Evolutionary conservation across 306 rosid genomes (phyloP).

Genomic region (Pterocarpus santalinus): DNA sequence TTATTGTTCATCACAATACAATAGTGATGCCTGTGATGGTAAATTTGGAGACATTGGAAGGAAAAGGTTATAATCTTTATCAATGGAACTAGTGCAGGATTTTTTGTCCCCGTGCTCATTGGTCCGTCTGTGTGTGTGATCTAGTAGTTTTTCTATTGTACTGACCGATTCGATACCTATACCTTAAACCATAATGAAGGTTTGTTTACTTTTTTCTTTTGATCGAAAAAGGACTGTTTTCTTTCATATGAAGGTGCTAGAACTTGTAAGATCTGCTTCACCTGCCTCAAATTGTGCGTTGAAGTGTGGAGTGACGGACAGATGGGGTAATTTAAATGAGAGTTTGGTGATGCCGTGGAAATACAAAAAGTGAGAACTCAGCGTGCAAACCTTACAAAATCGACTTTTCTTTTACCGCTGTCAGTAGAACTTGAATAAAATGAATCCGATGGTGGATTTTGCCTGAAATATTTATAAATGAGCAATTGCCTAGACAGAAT

Average conservation of each 20-base stretch:
- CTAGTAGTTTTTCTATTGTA: conserved; percentile 38
- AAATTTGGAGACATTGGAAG: conserved; percentile 36
- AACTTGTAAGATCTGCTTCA: not conserved
- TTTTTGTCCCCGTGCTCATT: not conserved
- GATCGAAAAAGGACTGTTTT: not conserved
- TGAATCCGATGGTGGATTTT: not conserved
- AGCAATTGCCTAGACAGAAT: not conserved
- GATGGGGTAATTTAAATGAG: not conserved
- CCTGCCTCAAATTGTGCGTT: not conserved
- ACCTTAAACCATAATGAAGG: conserved; percentile 23
- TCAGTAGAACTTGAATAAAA: not conserved
- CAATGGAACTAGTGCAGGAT: conserved; percentile 18
- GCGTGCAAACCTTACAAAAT: not conserved
- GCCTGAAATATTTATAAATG: not conserved
- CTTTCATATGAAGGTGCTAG: conserved; percentile 30
- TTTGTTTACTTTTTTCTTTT: not conserved
- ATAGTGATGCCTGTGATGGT: conserved; percentile 43
- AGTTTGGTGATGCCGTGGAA: not conserved
- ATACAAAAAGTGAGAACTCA: not conserved
- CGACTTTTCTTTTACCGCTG: not conserved
- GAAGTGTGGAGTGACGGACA: not conserved
- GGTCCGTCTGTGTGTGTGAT: conserved; percentile 36
- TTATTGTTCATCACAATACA: conserved; percentile 34
- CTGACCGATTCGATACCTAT: not conserved
- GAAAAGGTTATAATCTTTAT: not conserved